Evolutionary conservation across 768 basidiomycete genomes (phyloP).

Genomic region (Suillus placidus): DNA sequence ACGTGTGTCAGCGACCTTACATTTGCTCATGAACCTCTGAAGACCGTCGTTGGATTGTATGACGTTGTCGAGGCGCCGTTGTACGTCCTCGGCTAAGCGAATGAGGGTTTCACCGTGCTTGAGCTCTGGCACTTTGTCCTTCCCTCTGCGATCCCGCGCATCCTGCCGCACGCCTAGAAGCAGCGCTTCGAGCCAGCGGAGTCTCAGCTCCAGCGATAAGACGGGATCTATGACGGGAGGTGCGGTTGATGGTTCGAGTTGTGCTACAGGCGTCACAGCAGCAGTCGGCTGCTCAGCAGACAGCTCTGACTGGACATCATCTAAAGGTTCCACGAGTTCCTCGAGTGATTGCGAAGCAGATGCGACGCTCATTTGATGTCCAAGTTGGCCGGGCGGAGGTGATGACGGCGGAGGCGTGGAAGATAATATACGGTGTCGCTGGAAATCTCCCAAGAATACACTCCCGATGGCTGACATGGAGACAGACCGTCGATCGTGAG

Average conservation of each 20-base stretch:
- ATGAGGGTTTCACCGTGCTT: slow-evolving; percentile 59
- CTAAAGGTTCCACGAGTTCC: slow-evolving; percentile 12
- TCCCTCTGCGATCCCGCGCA: slow-evolving; percentile 43
- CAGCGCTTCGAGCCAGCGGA: slow-evolving; percentile 82
- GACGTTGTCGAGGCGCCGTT: slow-evolving; percentile 54
- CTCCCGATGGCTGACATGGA: slow-evolving; percentile 66
- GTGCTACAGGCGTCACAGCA: background rate
- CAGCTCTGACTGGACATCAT: slow-evolving; percentile 26
- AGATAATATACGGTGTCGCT: slow-evolving; percentile 63
- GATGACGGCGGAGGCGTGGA: slow-evolving; percentile 55
- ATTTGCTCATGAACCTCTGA: slow-evolving; percentile 73
- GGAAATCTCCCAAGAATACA: slow-evolving; percentile 79
- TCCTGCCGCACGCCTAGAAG: slow-evolving; percentile 64
- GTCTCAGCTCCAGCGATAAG: slow-evolving; percentile 71
- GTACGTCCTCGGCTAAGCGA: slow-evolving; percentile 61
- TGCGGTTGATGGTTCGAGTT: slow-evolving; percentile 8
- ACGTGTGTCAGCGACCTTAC: slow-evolving; percentile 43
- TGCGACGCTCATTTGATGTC: slow-evolving; percentile 21
- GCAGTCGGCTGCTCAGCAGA: slow-evolving; percentile 1
- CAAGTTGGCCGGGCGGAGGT: slow-evolving; percentile 34
- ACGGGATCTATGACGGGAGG: slow-evolving; percentile 55
- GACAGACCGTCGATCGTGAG: slow-evolving; percentile 11
- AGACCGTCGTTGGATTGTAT: slow-evolving; percentile 73
- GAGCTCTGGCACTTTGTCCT: slow-evolving; percentile 37
- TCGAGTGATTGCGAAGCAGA: slow-evolving; percentile 10